Percentiles rank a stretch among this genome's conserved stretches.
These are phyloP conservation scores for Penicillium sp. DNA, from an alignment of 2,329 filamentous ascomycete genomes.

Conservation along the genomic window DNA sequence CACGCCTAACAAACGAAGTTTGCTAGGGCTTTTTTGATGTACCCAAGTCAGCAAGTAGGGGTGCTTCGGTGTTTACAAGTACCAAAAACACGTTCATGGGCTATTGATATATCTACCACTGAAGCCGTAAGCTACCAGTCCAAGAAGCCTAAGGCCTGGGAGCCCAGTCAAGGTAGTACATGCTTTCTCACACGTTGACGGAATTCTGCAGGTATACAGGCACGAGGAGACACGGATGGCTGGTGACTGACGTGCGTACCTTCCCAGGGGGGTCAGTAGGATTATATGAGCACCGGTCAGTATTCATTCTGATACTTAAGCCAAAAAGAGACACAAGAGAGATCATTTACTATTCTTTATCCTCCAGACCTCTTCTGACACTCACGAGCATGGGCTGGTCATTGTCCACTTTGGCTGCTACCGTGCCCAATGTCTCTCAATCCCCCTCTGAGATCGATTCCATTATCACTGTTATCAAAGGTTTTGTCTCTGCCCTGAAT, in stretches of 20 bases:
- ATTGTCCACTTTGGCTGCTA: background rate
- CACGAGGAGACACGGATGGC: background rate
- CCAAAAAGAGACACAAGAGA: background rate
- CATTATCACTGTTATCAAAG: conserved; percentile 35
- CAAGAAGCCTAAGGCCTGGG: background rate
- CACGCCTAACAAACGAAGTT: background rate
- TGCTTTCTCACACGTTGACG: background rate
- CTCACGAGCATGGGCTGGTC: conserved; percentile 1
- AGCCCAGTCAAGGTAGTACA: background rate
- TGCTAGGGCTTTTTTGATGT: background rate
- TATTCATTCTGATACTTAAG: background rate
- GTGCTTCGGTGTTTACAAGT: background rate
- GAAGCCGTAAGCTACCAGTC: background rate
- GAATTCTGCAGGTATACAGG: conserved; percentile 14
- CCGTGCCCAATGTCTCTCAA: background rate
- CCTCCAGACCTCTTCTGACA: background rate
- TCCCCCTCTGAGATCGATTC: conserved; percentile 13
- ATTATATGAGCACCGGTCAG: conserved; percentile 8
- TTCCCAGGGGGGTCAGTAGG: background rate
- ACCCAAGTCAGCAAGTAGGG: background rate
- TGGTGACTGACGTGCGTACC: conserved; percentile 1
- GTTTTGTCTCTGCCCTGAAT: conserved; percentile 38
- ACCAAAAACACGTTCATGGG: background rate
- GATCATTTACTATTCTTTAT: background rate
- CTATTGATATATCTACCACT: background rate